Evolutionary conservation across 1,139 yeast species (phyloP).

Genomic region (Scheffersomyces quercinus): DNA sequence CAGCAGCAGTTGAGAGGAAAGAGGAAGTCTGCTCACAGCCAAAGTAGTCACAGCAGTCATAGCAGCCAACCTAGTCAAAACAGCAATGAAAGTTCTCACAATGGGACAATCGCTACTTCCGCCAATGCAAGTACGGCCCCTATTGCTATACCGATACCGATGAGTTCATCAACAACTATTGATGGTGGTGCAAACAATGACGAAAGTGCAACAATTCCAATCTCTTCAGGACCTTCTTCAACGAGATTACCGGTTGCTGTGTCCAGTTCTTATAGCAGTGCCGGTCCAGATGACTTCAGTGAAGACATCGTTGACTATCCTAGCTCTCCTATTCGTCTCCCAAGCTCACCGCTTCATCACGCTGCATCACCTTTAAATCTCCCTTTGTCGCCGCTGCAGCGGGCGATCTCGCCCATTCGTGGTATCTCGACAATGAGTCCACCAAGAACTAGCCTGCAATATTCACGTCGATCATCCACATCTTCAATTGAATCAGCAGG

Average conservation of each 20-base stretch:
- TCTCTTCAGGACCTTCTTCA: too few species aligned
- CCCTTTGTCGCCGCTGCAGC: background rate
- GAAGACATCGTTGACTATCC: conserved; percentile 10
- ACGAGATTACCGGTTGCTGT: background rate
- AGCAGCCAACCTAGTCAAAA: background rate
- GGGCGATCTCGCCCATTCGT: background rate
- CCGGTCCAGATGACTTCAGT: conserved; percentile 1
- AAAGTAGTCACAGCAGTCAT: background rate
- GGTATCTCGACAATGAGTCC: background rate
- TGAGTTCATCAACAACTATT: background rate
- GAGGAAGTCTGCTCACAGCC: background rate
- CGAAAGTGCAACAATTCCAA: background rate
- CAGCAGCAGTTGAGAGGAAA: conserved; percentile 9
- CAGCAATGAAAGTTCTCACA: background rate
- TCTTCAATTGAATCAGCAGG: conserved; percentile 22
- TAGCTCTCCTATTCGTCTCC: conserved; percentile 6
- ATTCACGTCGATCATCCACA: conserved; percentile 22
- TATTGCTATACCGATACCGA: background rate
- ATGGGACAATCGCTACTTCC: background rate
- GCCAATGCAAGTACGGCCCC: background rate
- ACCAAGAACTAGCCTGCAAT: background rate
- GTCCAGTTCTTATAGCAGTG: background rate
- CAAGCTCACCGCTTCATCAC: conserved; percentile 1
- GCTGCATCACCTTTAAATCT: conserved; percentile 8
- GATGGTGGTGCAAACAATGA: background rate